Evolutionary conservation across 805 yeast genomes (phyloP).

Genomic region (Sugiyamaella valdiviana): DNA sequence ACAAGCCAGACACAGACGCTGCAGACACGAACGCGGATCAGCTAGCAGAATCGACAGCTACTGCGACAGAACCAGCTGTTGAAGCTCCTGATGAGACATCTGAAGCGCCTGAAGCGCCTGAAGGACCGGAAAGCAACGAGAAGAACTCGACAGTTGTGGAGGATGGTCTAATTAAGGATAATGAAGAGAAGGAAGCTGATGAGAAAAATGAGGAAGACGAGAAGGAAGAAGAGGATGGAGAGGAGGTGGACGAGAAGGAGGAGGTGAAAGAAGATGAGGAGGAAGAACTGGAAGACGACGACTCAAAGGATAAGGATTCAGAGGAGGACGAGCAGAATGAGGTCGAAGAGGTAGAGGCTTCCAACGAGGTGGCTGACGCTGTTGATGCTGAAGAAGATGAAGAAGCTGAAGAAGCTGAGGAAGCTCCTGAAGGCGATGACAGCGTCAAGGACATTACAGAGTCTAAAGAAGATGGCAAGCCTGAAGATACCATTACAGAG

Average conservation of each 20-base stretch:
- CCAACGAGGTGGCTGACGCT: slow-evolving; percentile 1
- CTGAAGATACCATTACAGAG: background rate
- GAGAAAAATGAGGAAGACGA: background rate
- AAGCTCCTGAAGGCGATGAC: slow-evolving; percentile 18
- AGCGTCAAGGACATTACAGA: slow-evolving; percentile 16
- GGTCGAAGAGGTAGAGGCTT: slow-evolving; percentile 6
- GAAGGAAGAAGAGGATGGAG: slow-evolving; percentile 24
- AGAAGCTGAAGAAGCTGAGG: slow-evolving; percentile 16
- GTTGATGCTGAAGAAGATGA: slow-evolving; percentile 6
- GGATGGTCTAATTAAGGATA: background rate
- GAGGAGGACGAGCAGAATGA: slow-evolving; percentile 9
- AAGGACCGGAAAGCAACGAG: background rate
- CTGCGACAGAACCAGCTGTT: no score
- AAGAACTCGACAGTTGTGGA: background rate
- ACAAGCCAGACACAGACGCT: background rate
- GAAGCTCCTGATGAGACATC: background rate
- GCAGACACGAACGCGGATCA: background rate
- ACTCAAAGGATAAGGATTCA: slow-evolving; percentile 14
- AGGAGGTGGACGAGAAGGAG: slow-evolving; percentile 13
- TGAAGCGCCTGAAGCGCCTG: background rate
- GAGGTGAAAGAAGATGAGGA: background rate
- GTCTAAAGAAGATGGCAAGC: background rate
- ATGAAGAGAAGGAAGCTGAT: background rate
- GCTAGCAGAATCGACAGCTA: no score
- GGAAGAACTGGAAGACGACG: slow-evolving; percentile 8